These are phyloP conservation scores for Pestalotiopsis sp. DNA, from an alignment of 2,329 filamentous ascomycete genomes.

Conservation along the genomic window DNA sequence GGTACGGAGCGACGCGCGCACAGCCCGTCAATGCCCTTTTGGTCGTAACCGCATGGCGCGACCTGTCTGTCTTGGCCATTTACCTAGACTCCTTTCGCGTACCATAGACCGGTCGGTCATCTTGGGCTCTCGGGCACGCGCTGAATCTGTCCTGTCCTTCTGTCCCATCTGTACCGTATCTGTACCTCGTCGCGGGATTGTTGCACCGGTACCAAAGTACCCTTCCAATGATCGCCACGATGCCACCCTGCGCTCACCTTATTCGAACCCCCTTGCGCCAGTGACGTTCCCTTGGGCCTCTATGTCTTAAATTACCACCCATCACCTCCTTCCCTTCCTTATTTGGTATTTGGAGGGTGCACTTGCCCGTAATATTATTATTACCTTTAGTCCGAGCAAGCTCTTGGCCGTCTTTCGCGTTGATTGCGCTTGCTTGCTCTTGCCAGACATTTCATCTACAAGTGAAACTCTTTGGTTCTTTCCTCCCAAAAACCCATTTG, in stretches of 20 bases:
- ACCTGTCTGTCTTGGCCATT: neutral
- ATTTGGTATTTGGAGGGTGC: neutral
- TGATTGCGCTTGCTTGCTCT: slow-evolving; percentile 1
- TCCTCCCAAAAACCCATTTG: neutral
- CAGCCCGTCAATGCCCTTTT: neutral
- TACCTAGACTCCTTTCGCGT: neutral
- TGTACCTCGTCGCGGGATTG: neutral
- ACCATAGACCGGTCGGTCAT: neutral
- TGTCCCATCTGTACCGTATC: neutral
- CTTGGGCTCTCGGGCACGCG: neutral
- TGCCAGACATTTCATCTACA: neutral
- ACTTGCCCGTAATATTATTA: neutral
- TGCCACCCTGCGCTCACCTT: slow-evolving; percentile 8
- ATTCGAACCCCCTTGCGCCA: slow-evolving; percentile 12
- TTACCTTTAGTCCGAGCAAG: neutral
- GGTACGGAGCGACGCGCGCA: slow-evolving; percentile 18
- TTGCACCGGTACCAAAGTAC: neutral
- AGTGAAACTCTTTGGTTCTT: slow-evolving; percentile 2
- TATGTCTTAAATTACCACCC: slow-evolving; percentile 12
- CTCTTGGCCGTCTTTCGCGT: neutral
- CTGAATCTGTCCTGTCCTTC: neutral
- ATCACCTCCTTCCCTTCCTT: neutral
- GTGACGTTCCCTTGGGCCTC: slow-evolving; percentile 13
- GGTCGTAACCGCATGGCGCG: neutral
- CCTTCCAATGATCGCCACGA: slow-evolving; percentile 8